Conservation (phyloP, 2,329 filamentous ascomycete species). For the Macrophomina tecta region DNA sequence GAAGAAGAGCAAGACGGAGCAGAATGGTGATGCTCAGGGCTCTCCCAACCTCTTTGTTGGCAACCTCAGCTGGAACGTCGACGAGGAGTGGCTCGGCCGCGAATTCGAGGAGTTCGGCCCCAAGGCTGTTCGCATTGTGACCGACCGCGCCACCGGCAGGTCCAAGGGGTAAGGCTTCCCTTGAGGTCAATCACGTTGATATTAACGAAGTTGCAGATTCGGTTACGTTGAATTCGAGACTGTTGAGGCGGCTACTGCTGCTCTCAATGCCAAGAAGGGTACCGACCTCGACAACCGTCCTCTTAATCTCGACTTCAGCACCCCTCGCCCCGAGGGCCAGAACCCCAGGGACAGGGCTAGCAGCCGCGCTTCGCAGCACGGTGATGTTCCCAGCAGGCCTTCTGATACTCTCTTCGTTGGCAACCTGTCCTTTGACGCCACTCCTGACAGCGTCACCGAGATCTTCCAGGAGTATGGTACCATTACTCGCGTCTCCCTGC, state of each 20-base stretch:
- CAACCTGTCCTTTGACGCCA: slow-evolving; percentile 84
- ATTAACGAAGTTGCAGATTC: slow-evolving; percentile 58
- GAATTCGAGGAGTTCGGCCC: slow-evolving; percentile 83
- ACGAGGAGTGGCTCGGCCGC: slow-evolving; percentile 79
- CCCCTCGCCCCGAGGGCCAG: slow-evolving; percentile 60
- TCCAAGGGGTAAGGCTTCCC: slow-evolving; percentile 71
- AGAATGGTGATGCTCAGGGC: slow-evolving; percentile 48
- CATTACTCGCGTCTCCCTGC: slow-evolving; percentile 82
- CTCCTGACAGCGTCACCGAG: slow-evolving; percentile 75
- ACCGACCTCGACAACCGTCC: slow-evolving; percentile 74
- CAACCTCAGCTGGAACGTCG: slow-evolving; percentile 88
- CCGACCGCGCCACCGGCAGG: slow-evolving; percentile 78
- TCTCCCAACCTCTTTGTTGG: slow-evolving; percentile 82
- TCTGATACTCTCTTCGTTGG: slow-evolving; percentile 90
- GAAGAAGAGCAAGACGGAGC: slow-evolving; percentile 73
- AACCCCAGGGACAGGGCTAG: slow-evolving; percentile 51
- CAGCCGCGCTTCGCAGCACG: slow-evolving; percentile 70
- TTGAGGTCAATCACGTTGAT: slow-evolving; percentile 34
- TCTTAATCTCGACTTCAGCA: slow-evolving; percentile 81
- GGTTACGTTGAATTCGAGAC: slow-evolving; percentile 88
- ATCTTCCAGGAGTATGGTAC: slow-evolving; percentile 75
- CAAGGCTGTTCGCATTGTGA: slow-evolving; percentile 78
- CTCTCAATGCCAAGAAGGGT: slow-evolving; percentile 76
- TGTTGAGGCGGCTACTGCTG: slow-evolving; percentile 70
- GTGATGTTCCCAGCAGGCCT: slow-evolving; percentile 79